Evolutionary conservation across 805 yeast species (phyloP).

Genomic region (Kockiozyma suomiensis): DNA sequence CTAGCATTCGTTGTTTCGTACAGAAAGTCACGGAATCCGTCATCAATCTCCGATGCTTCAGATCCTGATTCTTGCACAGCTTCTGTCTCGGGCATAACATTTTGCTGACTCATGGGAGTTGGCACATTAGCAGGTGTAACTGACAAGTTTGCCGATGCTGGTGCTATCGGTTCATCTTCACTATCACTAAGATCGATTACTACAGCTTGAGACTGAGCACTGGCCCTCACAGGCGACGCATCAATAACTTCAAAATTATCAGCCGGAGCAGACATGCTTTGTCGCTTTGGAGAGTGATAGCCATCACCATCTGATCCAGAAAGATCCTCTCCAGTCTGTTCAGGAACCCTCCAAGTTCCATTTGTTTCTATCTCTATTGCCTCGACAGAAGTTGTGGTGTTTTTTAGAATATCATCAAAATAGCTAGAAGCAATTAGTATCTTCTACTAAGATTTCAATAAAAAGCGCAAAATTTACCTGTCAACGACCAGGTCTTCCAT

Average conservation of each 20-base stretch:
- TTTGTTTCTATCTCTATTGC: conserved; percentile 66
- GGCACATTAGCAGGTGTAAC: background rate
- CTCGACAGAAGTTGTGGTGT: conserved; percentile 59
- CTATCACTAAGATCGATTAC: conserved; percentile 33
- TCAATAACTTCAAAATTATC: conserved; percentile 3
- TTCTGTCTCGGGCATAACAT: background rate
- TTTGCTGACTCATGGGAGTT: too few species aligned
- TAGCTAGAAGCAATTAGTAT: conserved; percentile 1
- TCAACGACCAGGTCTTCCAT: conserved; percentile 68
- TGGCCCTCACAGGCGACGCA: conserved; percentile 1
- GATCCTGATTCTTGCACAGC: background rate
- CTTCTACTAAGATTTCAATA: background rate
- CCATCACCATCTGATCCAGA: conserved; percentile 17
- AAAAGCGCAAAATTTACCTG: conserved; percentile 55
- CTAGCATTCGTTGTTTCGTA: background rate
- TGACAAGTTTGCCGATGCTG: background rate
- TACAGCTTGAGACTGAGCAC: conserved; percentile 4
- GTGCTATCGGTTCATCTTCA: conserved; percentile 33
- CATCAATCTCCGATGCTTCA: background rate
- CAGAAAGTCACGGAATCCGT: conserved; percentile 1
- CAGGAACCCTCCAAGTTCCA: conserved; percentile 66
- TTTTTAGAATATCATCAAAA: conserved; percentile 55
- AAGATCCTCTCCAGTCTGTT: conserved; percentile 22
- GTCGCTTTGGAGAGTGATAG: background rate
- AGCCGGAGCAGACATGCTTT: background rate